Evolutionary conservation across 805 yeast species (phyloP).

Genomic region (Kuraishia floccosa): DNA sequence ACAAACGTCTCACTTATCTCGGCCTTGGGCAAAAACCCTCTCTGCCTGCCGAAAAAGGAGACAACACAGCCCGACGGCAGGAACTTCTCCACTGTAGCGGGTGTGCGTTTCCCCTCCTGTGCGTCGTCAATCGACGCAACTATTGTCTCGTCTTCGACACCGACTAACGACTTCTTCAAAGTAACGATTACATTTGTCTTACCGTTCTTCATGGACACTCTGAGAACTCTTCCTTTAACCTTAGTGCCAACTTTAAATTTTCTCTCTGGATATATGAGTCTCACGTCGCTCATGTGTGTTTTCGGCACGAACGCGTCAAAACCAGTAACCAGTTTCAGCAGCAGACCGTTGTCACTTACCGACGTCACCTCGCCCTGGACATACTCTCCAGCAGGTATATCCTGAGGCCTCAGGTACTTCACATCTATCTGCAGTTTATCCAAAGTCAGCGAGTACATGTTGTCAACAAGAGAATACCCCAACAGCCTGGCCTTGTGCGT

Average conservation of each 20-base stretch:
- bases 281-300: slow-evolving; percentile 73
- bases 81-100: slow-evolving; percentile 66
- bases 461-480: slow-evolving; percentile 59
- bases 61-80: slow-evolving; percentile 73
- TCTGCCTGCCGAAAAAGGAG: slow-evolving; percentile 68
- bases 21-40: slow-evolving; percentile 73
- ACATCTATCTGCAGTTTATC: slow-evolving; percentile 55
- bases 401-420: slow-evolving; percentile 55
- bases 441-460: slow-evolving; percentile 53
- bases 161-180: slow-evolving; percentile 74
- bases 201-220: slow-evolving; percentile 26
- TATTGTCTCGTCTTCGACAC: slow-evolving; percentile 44
- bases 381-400: slow-evolving; percentile 66
- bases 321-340: slow-evolving; percentile 51
- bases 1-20: slow-evolving; percentile 90
- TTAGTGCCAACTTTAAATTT: slow-evolving; percentile 79
- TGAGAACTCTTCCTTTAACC: slow-evolving; percentile 64
- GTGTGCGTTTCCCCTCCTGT: slow-evolving; percentile 35
- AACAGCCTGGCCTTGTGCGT: slow-evolving; percentile 68
- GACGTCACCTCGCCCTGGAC: slow-evolving; percentile 44
- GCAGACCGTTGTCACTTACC: slow-evolving; percentile 56
- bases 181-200: slow-evolving; percentile 49
- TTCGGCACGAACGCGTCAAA: slow-evolving; percentile 70
- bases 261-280: slow-evolving; percentile 81
- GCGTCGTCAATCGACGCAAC: slow-evolving; percentile 26